phyloP scores from a whole-genome alignment of 1,284 basidiomycete species.

The Melampsora americana region DNA sequence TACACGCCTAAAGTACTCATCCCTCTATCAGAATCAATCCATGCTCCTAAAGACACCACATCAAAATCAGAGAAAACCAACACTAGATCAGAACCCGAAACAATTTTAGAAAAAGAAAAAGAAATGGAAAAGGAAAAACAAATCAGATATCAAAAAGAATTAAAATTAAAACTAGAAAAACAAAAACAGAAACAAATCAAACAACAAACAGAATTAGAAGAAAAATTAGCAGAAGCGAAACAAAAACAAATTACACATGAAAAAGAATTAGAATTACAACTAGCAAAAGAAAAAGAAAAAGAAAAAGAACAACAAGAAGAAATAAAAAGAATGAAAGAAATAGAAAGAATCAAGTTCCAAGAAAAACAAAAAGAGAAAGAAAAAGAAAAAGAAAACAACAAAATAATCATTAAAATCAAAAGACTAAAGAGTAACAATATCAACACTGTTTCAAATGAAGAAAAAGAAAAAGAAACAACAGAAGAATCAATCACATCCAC shows the following conservation, averaged over 20 bases:
- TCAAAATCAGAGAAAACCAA: too few species aligned
- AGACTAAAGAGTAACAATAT: neutral
- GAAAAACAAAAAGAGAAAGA: neutral
- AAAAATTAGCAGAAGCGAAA: neutral
- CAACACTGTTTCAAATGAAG: constrained; percentile 3
- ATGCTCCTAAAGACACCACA: too few species aligned
- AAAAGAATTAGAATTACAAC: neutral
- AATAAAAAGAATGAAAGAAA: neutral
- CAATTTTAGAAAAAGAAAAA: too few species aligned
- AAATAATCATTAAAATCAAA: constrained; percentile 1
- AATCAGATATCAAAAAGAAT: too few species aligned
- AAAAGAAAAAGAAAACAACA: neutral
- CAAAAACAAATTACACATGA: neutral
- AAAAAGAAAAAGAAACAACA: too few species aligned
- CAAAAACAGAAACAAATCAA: too few species aligned
- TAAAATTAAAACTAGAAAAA: too few species aligned
- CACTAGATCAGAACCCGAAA: too few species aligned
- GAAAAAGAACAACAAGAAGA: constrained; percentile 3
- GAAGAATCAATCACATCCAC: neutral
- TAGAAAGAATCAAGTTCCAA: neutral
- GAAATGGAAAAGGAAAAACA: too few species aligned
- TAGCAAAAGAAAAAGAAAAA: constrained; percentile 4
- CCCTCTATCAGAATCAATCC: too few species aligned
- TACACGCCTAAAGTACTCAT: too few species aligned
- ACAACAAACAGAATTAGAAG: neutral